These are phyloP conservation scores for Lanzia echinophila DNA, from an alignment of 2,329 filamentous ascomycete genomes.

Conservation along the genomic window DNA sequence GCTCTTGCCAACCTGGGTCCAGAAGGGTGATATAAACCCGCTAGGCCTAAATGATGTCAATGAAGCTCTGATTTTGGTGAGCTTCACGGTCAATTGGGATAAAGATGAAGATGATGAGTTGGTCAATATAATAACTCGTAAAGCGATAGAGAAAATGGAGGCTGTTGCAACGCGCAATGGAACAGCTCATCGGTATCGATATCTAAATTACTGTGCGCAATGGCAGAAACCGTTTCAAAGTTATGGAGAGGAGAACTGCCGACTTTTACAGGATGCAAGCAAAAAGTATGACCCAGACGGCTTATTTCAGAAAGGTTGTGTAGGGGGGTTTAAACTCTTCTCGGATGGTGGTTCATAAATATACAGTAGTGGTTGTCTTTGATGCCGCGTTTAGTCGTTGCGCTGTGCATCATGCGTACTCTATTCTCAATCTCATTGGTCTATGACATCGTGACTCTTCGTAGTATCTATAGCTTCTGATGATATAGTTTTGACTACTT, in stretches of 20 bases:
- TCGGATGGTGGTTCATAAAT: background rate
- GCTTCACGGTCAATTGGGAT: slow-evolving; percentile 32
- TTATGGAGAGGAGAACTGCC: slow-evolving; percentile 25
- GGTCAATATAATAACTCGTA: slow-evolving; percentile 23
- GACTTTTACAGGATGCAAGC: slow-evolving; percentile 11
- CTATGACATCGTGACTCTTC: too few relatives aligned
- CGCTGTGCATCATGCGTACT: too few relatives aligned
- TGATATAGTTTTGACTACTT: too few relatives aligned
- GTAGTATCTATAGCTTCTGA: too few relatives aligned
- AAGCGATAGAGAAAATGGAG: slow-evolving; percentile 31
- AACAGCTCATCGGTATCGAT: slow-evolving; percentile 24
- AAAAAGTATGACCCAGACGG: slow-evolving; percentile 10
- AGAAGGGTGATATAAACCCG: slow-evolving; percentile 25
- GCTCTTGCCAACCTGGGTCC: slow-evolving; percentile 24
- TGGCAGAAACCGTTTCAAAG: slow-evolving; percentile 28
- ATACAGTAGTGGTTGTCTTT: too few relatives aligned
- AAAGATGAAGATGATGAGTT: slow-evolving; percentile 26
- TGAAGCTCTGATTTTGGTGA: slow-evolving; percentile 28
- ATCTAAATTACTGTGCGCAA: slow-evolving; percentile 28
- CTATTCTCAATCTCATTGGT: too few relatives aligned
- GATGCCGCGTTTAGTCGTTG: too few relatives aligned
- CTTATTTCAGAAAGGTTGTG: slow-evolving; percentile 9
- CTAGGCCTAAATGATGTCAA: slow-evolving; percentile 26
- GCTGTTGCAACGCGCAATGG: slow-evolving; percentile 21
- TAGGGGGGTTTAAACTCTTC: slow-evolving; percentile 9